phyloP scores from a whole-genome alignment of 495 filamentous ascomycete genomes.

The Talaromyces nanjingensis region DNA sequence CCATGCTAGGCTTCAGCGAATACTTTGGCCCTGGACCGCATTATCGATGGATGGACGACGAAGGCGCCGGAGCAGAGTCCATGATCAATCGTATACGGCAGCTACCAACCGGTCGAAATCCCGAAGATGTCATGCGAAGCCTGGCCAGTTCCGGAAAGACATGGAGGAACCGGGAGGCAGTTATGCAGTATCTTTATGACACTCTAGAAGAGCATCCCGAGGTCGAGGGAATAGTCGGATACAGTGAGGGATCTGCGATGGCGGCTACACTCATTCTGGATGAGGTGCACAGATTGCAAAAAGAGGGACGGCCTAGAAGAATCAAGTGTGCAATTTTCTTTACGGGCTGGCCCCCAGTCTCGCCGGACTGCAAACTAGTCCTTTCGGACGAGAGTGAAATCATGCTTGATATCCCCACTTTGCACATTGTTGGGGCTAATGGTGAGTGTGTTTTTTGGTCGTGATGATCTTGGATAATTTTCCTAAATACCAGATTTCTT shows the following conservation, averaged over 20 bases:
- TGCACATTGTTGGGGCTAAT: slow-evolving; percentile 50
- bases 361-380: slow-evolving; percentile 32
- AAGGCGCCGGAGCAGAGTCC: slow-evolving; percentile 35
- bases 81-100: slow-evolving; percentile 42
- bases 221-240: slow-evolving; percentile 47
- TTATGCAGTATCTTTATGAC: slow-evolving; percentile 24
- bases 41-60: slow-evolving; percentile 44
- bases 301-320: slow-evolving; percentile 29
- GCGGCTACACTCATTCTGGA: slow-evolving; percentile 46
- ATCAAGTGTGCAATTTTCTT: slow-evolving; percentile 53
- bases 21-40: slow-evolving; percentile 47
- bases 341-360: slow-evolving; percentile 47
- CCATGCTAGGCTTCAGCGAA: slow-evolving; percentile 33
- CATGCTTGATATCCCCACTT: slow-evolving; percentile 42
- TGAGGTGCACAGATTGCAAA: slow-evolving; percentile 30
- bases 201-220: slow-evolving; percentile 19
- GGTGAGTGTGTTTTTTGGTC: slow-evolving; percentile 13
- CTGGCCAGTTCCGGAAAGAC: slow-evolving; percentile 15
- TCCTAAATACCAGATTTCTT: neutral
- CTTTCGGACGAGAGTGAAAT: slow-evolving; percentile 42
- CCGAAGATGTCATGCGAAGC: slow-evolving; percentile 45
- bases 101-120: slow-evolving; percentile 36
- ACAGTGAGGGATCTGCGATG: slow-evolving; percentile 54
- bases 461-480: neutral
- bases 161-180: slow-evolving; percentile 18